These are phyloP conservation scores for Stenogyne calaminthoides DNA, from an alignment of 305 asterid species.

Conservation along the genomic window DNA sequence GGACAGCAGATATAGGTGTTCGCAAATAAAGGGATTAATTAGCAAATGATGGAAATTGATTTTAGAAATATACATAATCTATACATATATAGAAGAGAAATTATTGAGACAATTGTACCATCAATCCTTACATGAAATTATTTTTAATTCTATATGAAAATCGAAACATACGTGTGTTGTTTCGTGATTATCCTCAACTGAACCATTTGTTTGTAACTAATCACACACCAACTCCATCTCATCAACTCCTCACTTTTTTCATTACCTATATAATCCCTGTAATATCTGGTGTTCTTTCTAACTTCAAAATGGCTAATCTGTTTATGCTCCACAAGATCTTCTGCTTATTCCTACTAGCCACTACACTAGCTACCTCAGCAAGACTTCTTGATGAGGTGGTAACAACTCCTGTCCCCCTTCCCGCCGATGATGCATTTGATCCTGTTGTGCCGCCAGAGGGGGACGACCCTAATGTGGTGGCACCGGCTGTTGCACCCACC, in stretches of 20 bases:
- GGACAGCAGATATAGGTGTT: constrained; percentile 32
- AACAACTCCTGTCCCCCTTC: constrained; percentile 36
- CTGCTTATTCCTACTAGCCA: constrained; percentile 50
- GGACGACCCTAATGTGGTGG: constrained; percentile 4
- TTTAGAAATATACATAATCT: background rate
- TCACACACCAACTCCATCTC: constrained; percentile 38
- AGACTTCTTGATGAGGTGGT: constrained; percentile 50
- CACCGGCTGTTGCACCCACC: constrained; percentile 38
- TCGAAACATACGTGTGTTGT: background rate
- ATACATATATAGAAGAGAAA: background rate
- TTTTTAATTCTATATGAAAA: background rate
- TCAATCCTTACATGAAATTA: background rate
- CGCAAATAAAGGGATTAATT: background rate
- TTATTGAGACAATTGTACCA: background rate
- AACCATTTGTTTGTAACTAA: constrained; percentile 24
- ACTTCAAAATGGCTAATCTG: constrained; percentile 45
- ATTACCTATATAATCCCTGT: constrained; percentile 34
- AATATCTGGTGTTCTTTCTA: background rate
- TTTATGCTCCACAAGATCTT: constrained; percentile 30
- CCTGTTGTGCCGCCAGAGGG: constrained; percentile 29
- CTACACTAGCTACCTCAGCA: constrained; percentile 48
- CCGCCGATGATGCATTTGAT: constrained; percentile 30
- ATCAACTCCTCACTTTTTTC: constrained; percentile 41
- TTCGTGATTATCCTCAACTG: constrained; percentile 19
- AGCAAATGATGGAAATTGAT: constrained; percentile 1